These are phyloP conservation scores for Volvariella volvacea DNA, from an alignment of 1,284 basidiomycete genomes.

Conservation along the genomic window DNA sequence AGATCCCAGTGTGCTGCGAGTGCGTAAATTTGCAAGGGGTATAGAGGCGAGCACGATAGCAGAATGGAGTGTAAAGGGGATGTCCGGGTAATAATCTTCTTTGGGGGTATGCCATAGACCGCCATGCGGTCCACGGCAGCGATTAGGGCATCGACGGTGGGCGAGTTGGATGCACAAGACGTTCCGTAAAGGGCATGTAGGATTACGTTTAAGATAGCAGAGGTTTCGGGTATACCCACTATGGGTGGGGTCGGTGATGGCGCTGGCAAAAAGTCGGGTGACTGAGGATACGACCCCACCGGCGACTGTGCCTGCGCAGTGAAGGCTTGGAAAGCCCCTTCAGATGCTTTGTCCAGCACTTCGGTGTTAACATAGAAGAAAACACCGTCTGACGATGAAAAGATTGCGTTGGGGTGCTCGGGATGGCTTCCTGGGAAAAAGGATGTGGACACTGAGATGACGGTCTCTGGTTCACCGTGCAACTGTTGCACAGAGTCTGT, in stretches of 20 bases:
- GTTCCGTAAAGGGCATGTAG: slow-evolving; percentile 29
- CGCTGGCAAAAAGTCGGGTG: slow-evolving; percentile 8
- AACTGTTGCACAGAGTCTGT: too few species aligned
- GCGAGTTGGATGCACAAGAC: slow-evolving; percentile 23
- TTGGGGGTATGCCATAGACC: slow-evolving; percentile 23
- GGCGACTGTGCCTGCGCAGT: too few species aligned
- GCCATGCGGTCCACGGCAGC: slow-evolving; percentile 26
- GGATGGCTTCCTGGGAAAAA: slow-evolving; percentile 51
- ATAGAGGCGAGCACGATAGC: slow-evolving; percentile 29
- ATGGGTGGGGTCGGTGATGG: slow-evolving; percentile 12
- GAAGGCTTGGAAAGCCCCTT: slow-evolving; percentile 16
- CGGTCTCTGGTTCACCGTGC: slow-evolving; percentile 11
- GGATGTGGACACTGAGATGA: slow-evolving; percentile 52
- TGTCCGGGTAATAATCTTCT: slow-evolving; percentile 24
- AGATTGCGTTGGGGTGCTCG: slow-evolving; percentile 25
- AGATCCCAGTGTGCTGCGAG: slow-evolving; percentile 33
- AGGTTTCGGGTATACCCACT: slow-evolving; percentile 19
- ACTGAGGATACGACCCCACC: slow-evolving; percentile 10
- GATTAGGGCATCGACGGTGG: slow-evolving; percentile 22
- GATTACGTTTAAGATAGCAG: slow-evolving; percentile 30
- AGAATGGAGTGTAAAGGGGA: slow-evolving; percentile 28
- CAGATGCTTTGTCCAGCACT: slow-evolving; percentile 21
- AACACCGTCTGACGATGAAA: slow-evolving; percentile 32
- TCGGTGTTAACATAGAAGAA: slow-evolving; percentile 35
- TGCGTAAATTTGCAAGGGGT: slow-evolving; percentile 34